Base-by-base conservation (phyloP, 139 green algal species). In the Chlamydomonas incerta region DNA sequence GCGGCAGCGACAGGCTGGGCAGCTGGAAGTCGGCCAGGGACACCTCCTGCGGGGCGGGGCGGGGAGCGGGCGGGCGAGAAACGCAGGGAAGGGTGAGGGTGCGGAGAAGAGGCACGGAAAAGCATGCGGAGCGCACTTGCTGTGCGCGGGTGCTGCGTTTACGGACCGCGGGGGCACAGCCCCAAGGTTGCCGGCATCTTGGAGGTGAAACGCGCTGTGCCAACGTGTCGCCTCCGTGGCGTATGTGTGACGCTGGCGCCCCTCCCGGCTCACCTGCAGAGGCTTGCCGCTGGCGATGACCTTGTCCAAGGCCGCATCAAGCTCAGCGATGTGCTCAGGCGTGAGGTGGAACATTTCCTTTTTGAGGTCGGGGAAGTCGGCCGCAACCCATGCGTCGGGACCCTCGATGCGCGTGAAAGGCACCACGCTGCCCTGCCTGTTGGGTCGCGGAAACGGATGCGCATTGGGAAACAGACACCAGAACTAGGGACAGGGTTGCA, bases 1-100 rank as follows among this genome's bases (percentile, higher is more conserved):
- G 80, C 72, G 82, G 86, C 21, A 87, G 82, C 5, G 89, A 90
- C 33, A 95, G 84, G 15, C 86, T 92, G 55, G 92, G 90, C 70
- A 95, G 81, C 2, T 57, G 33, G 47, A 95, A 92, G 34, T 95
- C 90, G 3, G 46, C 77, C n/a, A 85, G 74, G 34, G 37, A 87
- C 11, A 91, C 68, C 5, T 90, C 75, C 87, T 93, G 87, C 24
- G 29, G 17, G n/a, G 21, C 11, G 69, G 57, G 23, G 26, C 31
- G 29, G 9, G 5, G 31, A 3, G 62, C 18, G 62, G 26, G 24
- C 41, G 82, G 28, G 31, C 47, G 63, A 26, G 58, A 87, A 34
- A 50, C 50, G 31, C 3, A 23, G 41, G 62, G 3, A 15, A 11
- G 2, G 62, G 3, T 72, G 55, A 28, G 20, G 17, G 55, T 23